These are phyloP conservation scores for Plenodomus tracheiphilus DNA, from an alignment of 2,329 filamentous ascomycete species.

Conservation along the genomic window DNA sequence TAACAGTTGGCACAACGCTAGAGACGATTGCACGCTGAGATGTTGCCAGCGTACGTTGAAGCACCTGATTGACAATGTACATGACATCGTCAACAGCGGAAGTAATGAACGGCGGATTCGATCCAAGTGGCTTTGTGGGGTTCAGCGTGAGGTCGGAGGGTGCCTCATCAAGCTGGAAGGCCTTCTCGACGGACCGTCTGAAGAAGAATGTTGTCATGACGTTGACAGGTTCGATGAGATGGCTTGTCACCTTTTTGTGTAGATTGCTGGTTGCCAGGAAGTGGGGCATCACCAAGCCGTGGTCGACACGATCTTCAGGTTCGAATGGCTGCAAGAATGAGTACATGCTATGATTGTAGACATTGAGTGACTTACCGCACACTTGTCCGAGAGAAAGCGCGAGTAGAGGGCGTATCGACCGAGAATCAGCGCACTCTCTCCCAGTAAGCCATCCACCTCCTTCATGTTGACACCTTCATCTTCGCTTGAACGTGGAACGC, in stretches of 20 bases:
- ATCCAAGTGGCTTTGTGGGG: slow-evolving; percentile 69
- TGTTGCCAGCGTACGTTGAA: slow-evolving; percentile 84
- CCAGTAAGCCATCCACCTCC: slow-evolving; percentile 84
- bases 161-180: slow-evolving; percentile 92
- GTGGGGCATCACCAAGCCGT: slow-evolving; percentile 66
- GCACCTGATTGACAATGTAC: slow-evolving; percentile 95
- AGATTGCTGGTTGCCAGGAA: slow-evolving; percentile 80
- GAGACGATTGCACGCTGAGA: slow-evolving; percentile 78
- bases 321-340: slow-evolving; percentile 32
- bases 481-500: slow-evolving; percentile 66
- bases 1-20: slow-evolving; percentile 76
- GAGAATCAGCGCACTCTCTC: slow-evolving; percentile 89
- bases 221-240: slow-evolving; percentile 81
- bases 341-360: neutral
- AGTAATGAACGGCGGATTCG: slow-evolving; percentile 87
- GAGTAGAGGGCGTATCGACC: slow-evolving; percentile 91
- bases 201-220: slow-evolving; percentile 96
- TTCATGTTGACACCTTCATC: slow-evolving; percentile 97
- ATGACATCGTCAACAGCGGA: slow-evolving; percentile 97
- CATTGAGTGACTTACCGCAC: slow-evolving; percentile 62
- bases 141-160: slow-evolving; percentile 79
- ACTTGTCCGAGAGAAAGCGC: slow-evolving; percentile 85
- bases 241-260: slow-evolving; percentile 73
- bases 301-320: slow-evolving; percentile 58
- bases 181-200: slow-evolving; percentile 92